Evolutionary conservation across 2,329 filamentous ascomycete species (phyloP).

Genomic region (Fusarium multiceps): DNA sequence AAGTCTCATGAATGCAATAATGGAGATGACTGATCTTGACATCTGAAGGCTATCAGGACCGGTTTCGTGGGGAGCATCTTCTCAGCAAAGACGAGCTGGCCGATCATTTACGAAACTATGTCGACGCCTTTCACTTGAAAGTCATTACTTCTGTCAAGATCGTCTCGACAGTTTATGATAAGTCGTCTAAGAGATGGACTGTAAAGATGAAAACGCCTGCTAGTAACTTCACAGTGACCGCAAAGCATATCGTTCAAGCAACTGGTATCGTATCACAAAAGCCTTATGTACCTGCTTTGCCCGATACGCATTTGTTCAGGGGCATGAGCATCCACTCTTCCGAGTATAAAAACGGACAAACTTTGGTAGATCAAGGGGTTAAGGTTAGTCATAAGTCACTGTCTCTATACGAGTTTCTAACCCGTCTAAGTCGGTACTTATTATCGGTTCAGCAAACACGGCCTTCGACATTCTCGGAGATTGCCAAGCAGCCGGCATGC

Average conservation of each 20-base stretch:
- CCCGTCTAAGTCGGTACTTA: slow-evolving; percentile 4
- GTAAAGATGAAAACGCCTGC: slow-evolving; percentile 1
- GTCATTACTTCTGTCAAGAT: slow-evolving; percentile 19
- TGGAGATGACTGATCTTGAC: neutral
- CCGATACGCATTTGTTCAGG: slow-evolving; percentile 2
- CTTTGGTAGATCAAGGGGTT: neutral
- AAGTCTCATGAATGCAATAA: neutral
- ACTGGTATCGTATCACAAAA: slow-evolving; percentile 31
- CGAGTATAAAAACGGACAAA: slow-evolving; percentile 6
- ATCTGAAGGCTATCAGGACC: slow-evolving; percentile 17
- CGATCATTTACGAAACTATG: slow-evolving; percentile 12
- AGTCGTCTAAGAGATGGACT: neutral
- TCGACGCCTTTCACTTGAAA: slow-evolving; percentile 22
- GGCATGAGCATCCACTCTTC: slow-evolving; percentile 26
- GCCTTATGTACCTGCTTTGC: slow-evolving; percentile 1
- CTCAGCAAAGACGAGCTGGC: slow-evolving; percentile 31
- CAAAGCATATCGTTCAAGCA: slow-evolving; percentile 29
- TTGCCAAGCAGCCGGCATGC: slow-evolving; percentile 5
- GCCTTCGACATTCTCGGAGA: slow-evolving; percentile 32
- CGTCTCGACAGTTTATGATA: slow-evolving; percentile 9
- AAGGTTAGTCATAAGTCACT: neutral
- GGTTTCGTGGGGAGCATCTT: slow-evolving; percentile 10
- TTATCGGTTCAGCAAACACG: slow-evolving; percentile 32
- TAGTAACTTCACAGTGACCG: neutral
- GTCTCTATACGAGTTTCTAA: neutral